Evolutionary conservation across 306 rosid species (phyloP).

Genomic region (Acacia confusa): DNA sequence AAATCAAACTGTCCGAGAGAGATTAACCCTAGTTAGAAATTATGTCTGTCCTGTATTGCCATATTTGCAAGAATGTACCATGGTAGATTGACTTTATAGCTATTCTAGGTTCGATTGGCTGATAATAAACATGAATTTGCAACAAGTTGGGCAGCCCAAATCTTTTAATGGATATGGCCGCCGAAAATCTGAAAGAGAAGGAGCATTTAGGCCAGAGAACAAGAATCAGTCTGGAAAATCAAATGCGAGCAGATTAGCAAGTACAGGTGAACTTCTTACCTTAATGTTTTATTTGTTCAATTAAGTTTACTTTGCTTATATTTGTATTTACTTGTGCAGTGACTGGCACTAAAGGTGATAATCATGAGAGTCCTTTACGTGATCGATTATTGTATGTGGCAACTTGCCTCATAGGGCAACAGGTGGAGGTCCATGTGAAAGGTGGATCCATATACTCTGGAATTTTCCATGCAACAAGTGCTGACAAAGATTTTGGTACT

Average conservation of each 20-base stretch:
- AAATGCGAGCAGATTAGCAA: constrained; percentile 55
- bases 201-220: constrained; percentile 56
- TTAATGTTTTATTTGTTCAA: constrained; percentile 20
- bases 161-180: constrained; percentile 80
- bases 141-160: constrained; percentile 61
- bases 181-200: constrained; percentile 76
- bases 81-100: constrained; percentile 25
- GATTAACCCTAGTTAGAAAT: not conserved
- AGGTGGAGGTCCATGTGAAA: constrained; percentile 86
- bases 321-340: constrained; percentile 40
- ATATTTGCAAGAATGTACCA: constrained; percentile 7
- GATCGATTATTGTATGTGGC: constrained; percentile 72
- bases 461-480: constrained; percentile 77
- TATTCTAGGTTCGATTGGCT: constrained; percentile 45
- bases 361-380: constrained; percentile 61
- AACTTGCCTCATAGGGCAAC: constrained; percentile 77
- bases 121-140: constrained; percentile 68
- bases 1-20: not conserved
- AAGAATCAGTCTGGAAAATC: constrained; percentile 63
- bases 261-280: constrained; percentile 45
- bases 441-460: constrained; percentile 83
- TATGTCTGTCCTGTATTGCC: not conserved
- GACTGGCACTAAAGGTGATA: constrained; percentile 56
- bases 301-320: constrained; percentile 26
- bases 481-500: constrained; percentile 85